phyloP scores from a whole-genome alignment of 2,329 filamentous ascomycete species.

The Fusarium fujikuroi region DNA sequence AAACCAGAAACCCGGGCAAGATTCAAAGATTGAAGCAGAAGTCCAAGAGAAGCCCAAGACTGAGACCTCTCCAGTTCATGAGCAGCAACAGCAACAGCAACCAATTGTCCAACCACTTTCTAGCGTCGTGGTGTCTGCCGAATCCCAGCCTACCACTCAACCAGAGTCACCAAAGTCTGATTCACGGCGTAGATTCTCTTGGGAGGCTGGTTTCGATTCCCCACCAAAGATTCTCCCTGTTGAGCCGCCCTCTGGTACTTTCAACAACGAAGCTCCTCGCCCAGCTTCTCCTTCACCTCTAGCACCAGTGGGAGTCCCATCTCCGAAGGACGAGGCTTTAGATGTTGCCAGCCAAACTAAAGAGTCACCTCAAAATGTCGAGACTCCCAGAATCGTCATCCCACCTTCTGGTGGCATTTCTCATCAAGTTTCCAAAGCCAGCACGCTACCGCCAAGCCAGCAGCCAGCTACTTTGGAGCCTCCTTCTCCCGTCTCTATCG shows the following conservation, averaged over 20 bases:
- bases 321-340: conserved; percentile 19
- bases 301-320: conserved; percentile 20
- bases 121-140: not conserved
- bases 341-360: conserved; percentile 20
- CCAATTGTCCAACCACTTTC: not conserved
- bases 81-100: conserved; percentile 10
- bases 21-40: not conserved
- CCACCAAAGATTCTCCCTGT: conserved; percentile 24
- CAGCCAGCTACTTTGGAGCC: conserved; percentile 49
- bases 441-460: conserved; percentile 34
- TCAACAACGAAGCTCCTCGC: conserved; percentile 10
- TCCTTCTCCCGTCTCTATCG: conserved; percentile 57
- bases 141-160: conserved; percentile 5
- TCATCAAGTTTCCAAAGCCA: conserved; percentile 42
- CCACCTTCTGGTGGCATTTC: conserved; percentile 36
- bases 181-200: conserved; percentile 51
- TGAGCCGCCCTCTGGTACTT: conserved; percentile 10
- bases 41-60: conserved; percentile 11
- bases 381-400: conserved; percentile 36
- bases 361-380: conserved; percentile 22
- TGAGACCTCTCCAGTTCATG: not conserved
- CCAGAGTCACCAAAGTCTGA: conserved; percentile 11
- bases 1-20: conserved; percentile 24
- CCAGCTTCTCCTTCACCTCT: conserved; percentile 22
- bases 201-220: conserved; percentile 48